phyloP scores from a whole-genome alignment of 2,329 filamentous ascomycete genomes.

The Neonectria neomacrospora region DNA sequence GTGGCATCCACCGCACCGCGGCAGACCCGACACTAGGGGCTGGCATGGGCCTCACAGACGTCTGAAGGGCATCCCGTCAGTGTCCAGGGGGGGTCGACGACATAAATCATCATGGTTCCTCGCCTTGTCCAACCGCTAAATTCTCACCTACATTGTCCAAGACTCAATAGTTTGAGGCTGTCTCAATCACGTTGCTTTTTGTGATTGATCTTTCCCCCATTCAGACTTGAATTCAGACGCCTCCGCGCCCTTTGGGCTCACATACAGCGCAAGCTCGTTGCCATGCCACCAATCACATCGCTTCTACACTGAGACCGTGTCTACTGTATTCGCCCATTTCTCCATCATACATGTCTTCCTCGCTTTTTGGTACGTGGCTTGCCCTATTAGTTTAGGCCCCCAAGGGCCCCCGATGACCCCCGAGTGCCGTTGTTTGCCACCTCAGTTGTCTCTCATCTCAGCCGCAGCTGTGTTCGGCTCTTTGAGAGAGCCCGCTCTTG shows the following conservation, averaged over 20 bases:
- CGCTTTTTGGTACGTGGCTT: conserved; percentile 32
- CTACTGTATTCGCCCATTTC: not conserved
- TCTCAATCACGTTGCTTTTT: not conserved
- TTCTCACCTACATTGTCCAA: not conserved
- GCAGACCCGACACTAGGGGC: not conserved
- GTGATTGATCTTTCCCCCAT: not conserved
- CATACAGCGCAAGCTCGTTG: not conserved
- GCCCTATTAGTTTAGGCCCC: not conserved
- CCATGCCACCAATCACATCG: not conserved
- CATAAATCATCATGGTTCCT: not conserved
- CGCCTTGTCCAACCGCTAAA: not conserved
- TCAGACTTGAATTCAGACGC: not conserved
- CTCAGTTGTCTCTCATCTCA: not conserved
- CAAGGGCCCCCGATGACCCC: not conserved
- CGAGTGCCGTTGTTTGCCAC: not conserved
- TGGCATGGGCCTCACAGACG: not conserved
- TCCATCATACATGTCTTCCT: conserved; percentile 27
- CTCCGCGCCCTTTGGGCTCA: not conserved
- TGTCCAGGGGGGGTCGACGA: not conserved
- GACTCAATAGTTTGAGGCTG: not conserved
- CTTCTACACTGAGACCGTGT: not conserved
- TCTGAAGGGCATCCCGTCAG: not conserved
- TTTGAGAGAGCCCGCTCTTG: not conserved
- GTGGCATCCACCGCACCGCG: not conserved
- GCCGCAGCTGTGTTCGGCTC: no score